phyloP scores from a whole-genome alignment of 2,329 filamentous ascomycete species.

The Aspergillus nomiae region DNA sequence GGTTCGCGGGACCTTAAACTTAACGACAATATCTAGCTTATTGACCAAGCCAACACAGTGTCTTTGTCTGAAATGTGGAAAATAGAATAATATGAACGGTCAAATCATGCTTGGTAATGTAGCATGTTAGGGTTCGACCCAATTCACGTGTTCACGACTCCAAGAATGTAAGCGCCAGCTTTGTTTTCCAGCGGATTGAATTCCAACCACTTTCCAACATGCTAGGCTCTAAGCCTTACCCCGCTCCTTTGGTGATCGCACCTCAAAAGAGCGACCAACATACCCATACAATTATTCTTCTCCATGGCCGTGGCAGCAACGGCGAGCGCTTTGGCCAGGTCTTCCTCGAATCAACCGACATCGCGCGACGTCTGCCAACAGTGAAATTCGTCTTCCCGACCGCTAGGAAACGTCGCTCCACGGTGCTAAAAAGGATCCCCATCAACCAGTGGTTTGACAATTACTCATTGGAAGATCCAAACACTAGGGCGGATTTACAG shows the following conservation, averaged over 20 bases:
- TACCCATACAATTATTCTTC: conserved; percentile 42
- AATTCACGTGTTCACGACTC: neutral
- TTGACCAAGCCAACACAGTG: neutral
- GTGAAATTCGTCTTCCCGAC: conserved; percentile 57
- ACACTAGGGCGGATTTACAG: conserved; percentile 47
- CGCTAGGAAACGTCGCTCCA: conserved; percentile 47
- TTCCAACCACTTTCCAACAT: neutral
- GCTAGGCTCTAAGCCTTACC: conserved; percentile 15
- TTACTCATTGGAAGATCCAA: conserved; percentile 44
- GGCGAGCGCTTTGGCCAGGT: conserved; percentile 37
- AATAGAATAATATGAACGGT: neutral
- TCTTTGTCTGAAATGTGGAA: neutral
- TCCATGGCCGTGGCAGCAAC: conserved; percentile 45
- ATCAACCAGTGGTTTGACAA: conserved; percentile 58
- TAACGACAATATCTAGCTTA: neutral
- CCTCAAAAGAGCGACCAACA: conserved; percentile 22
- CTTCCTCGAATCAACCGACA: conserved; percentile 29
- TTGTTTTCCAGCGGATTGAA: neutral
- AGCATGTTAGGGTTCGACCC: neutral
- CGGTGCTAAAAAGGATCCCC: conserved; percentile 43
- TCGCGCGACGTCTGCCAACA: conserved; percentile 21
- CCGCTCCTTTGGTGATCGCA: conserved; percentile 19
- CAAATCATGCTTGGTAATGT: too few relatives aligned
- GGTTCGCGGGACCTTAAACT: too few relatives aligned
- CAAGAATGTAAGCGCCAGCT: neutral